phyloP scores from a whole-genome alignment of 2,329 filamentous ascomycete genomes.

The Stachybotrys elegans region DNA sequence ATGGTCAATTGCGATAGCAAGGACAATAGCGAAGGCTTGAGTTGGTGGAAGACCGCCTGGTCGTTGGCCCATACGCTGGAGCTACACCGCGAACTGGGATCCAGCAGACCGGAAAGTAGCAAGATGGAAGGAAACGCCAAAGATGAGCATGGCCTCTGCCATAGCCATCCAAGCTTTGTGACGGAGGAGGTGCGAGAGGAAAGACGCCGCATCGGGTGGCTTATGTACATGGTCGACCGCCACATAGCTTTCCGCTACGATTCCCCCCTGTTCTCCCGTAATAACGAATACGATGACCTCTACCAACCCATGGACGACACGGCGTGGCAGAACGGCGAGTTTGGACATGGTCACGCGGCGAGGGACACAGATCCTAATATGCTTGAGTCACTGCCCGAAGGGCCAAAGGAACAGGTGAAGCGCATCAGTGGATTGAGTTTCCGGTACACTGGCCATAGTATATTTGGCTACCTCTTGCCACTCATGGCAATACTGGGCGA shows the following conservation, averaged over 20 bases:
- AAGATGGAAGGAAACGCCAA: constrained; percentile 37
- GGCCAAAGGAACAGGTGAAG: constrained; percentile 23
- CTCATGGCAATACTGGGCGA: constrained; percentile 90
- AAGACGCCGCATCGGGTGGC: constrained; percentile 86
- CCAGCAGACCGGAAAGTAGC: constrained; percentile 42
- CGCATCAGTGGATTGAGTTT: constrained; percentile 67
- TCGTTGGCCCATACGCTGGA: constrained; percentile 83
- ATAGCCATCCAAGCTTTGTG: constrained; percentile 39
- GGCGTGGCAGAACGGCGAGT: constrained; percentile 80
- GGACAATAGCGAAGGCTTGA: constrained; percentile 84
- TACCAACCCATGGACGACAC: constrained; percentile 83
- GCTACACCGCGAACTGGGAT: constrained; percentile 75
- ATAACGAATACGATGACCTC: constrained; percentile 79
- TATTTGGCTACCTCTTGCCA: constrained; percentile 88
- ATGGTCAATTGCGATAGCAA: constrained; percentile 90
- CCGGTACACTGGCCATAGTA: constrained; percentile 80
- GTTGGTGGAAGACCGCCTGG: constrained; percentile 97
- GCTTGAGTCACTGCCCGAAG: constrained; percentile 28
- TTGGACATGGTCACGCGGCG: constrained; percentile 42
- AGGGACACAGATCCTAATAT: constrained; percentile 44
- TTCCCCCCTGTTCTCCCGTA: constrained; percentile 79
- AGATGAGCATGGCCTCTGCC: constrained; percentile 40
- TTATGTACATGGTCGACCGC: constrained; percentile 84
- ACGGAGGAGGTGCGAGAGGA: constrained; percentile 87
- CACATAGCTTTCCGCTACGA: constrained; percentile 92